A percentile compares a stretch with the other conserved stretches of the same genome.
Conservation (phyloP, 176 grass and related monocot genomes). For the Musa schizocarpa region DNA sequence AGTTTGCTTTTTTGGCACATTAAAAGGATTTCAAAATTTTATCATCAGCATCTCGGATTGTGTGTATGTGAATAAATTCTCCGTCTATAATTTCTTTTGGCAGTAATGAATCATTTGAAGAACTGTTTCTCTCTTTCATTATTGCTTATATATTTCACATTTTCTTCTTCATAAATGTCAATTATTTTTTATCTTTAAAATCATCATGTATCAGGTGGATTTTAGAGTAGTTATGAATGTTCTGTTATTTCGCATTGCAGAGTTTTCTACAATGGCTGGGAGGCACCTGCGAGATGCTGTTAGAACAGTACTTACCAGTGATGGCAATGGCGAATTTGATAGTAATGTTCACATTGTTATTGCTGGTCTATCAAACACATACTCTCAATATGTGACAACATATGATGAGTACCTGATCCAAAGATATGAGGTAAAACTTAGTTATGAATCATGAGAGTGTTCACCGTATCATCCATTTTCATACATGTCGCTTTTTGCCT, state of each 20-base stretch:
- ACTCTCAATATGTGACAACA: conserved; percentile 91
- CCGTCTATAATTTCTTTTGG: not conserved
- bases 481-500: not conserved
- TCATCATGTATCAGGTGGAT: not conserved
- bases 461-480: not conserved
- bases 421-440: conserved; percentile 63
- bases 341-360: conserved; percentile 71
- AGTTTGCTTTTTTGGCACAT: conserved; percentile 6
- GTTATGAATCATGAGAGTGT: not conserved
- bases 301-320: conserved; percentile 44
- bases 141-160: not conserved
- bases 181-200: not conserved
- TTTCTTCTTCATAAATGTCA: not conserved
- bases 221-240: not conserved
- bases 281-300: conserved; percentile 75
- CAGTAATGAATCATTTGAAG: not conserved
- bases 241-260: conserved; percentile 27
- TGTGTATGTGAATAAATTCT: not conserved
- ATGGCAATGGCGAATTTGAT: conserved; percentile 47
- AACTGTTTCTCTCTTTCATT: not conserved
- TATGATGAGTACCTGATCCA: conserved; percentile 94
- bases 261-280: conserved; percentile 97
- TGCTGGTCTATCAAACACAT: conserved; percentile 81
- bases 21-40: not conserved
- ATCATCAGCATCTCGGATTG: not conserved